phyloP scores from a whole-genome alignment of 345 rosid species.

The Pistacia atlantica region DNA sequence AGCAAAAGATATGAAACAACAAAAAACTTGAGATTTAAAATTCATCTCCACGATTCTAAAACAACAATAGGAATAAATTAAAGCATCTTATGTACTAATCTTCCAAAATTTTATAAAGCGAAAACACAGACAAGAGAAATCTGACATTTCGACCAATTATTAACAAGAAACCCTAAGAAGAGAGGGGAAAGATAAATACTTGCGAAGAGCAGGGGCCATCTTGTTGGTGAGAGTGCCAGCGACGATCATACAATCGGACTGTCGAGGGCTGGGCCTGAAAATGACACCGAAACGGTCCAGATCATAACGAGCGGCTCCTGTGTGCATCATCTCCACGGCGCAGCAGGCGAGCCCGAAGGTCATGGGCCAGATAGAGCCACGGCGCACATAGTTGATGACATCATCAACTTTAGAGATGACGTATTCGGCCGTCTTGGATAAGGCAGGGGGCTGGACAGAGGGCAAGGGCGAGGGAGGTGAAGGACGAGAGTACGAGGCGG shows the following conservation, averaged over 20 bases:
- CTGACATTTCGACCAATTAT: not conserved
- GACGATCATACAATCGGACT: constrained; percentile 97
- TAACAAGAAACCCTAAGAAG: constrained; percentile 20
- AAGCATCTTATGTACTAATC: not conserved
- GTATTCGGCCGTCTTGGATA: constrained; percentile 83
- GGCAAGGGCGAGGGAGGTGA: constrained; percentile 60
- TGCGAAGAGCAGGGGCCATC: constrained; percentile 99
- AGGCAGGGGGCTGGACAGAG: constrained; percentile 48
- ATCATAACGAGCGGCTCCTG: constrained; percentile 98
- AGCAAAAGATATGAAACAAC: not conserved
- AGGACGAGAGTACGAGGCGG: constrained; percentile 59
- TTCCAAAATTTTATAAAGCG: not conserved
- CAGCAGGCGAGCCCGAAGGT: constrained; percentile 98
- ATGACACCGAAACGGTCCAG: constrained; percentile 94
- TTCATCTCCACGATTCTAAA: no score
- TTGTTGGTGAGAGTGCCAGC: constrained; percentile 99
- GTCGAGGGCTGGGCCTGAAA: constrained; percentile 97
- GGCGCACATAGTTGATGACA: constrained; percentile 91
- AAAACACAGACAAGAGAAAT: not conserved
- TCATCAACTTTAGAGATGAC: constrained; percentile 97
- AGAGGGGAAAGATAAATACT: constrained; percentile 37
- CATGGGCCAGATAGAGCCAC: constrained; percentile 99
- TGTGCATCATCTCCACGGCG: constrained; percentile 99
- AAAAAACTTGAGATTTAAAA: no score
- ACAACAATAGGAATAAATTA: no score